Base-by-base conservation (phyloP, 805 yeast species). In the Pichia eremophila region DNA sequence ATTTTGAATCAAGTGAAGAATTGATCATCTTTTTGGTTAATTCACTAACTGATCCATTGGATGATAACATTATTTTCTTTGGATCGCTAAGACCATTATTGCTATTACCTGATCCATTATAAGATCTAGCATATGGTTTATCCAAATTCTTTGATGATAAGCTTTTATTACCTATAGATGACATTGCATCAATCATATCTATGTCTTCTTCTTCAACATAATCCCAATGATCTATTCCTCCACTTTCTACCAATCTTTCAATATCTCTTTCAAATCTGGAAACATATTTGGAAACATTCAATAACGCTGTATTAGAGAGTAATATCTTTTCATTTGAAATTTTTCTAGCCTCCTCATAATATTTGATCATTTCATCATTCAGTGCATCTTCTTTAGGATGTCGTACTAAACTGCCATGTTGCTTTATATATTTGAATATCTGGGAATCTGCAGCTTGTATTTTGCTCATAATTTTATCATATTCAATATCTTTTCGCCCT, bases 301-400 rank as follows among this genome's bases (percentile, higher is more conserved):
- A 85, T 42, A 91, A 70, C 4, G 95, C 90, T 1, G 95, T 88
- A 59, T 87, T 85, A 6, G 96, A 86, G 38, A 89, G 64, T 12
- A 82, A 67, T 43, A 83, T 77, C 66, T 93, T 91, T 50, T 85
- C 93, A 51, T 78, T 75, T 61, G 91, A 97, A 38, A 87, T 56
- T 46, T 69, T 69, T 46, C 75, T 70, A 8, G 83, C 80, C 41
- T 71, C 67, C 36, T 72, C 73, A 68, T 82, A 77, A 48, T 84
- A 91, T 40, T 82, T 83, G 41, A 77, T 74, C 8, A 90, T 83
- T 56, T 81, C 82, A 28, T 77, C 72, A 55, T 77, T 76, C 5
- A 84, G 58, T 51, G 74, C 80, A 41, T 71, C 77, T 60, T 91
- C 99, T 53, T 87, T 84, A 2, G 96, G 93, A 63, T 83, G 83